Conservation (phyloP, 306 rosid genomes). For the Begonia loranthoides region DNA sequence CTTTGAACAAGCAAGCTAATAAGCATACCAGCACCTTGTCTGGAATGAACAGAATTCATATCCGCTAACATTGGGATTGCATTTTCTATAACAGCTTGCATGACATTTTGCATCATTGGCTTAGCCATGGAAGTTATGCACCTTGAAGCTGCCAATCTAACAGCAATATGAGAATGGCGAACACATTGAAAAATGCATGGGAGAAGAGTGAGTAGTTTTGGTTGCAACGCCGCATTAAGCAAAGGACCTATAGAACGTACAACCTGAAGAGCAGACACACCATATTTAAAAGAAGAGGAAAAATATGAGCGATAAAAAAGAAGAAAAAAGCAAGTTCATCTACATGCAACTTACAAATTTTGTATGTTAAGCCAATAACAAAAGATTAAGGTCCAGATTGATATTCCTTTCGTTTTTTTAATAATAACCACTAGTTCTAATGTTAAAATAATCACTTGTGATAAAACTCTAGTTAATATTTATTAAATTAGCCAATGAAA, state of each 20-base stretch:
- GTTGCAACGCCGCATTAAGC: conserved; percentile 60
- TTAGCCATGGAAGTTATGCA: conserved; percentile 96
- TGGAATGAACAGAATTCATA: conserved; percentile 62
- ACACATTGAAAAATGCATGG: conserved; percentile 76
- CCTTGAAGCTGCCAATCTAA: conserved; percentile 90
- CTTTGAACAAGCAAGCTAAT: conserved; percentile 95
- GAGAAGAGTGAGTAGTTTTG: conserved; percentile 74
- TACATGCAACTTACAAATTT: too few species aligned
- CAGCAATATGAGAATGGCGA: conserved; percentile 77
- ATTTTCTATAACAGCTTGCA: conserved; percentile 75
- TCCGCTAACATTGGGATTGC: conserved; percentile 88
- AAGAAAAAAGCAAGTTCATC: too few species aligned
- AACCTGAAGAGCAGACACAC: conserved; percentile 33
- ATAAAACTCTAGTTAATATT: too few species aligned
- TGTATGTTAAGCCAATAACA: too few species aligned
- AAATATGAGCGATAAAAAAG: too few species aligned
- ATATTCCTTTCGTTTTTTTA: too few species aligned
- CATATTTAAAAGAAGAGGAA: too few species aligned
- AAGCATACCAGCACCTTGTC: conserved; percentile 97
- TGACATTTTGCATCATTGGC: conserved; percentile 65
- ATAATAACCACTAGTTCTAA: too few species aligned
- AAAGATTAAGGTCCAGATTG: too few species aligned
- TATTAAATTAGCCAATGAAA: too few species aligned
- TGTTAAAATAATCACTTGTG: too few species aligned
- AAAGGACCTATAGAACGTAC: conserved; percentile 76